Evolutionary conservation across 805 yeast species (phyloP).

Genomic region (Clavispora fructus): DNA sequence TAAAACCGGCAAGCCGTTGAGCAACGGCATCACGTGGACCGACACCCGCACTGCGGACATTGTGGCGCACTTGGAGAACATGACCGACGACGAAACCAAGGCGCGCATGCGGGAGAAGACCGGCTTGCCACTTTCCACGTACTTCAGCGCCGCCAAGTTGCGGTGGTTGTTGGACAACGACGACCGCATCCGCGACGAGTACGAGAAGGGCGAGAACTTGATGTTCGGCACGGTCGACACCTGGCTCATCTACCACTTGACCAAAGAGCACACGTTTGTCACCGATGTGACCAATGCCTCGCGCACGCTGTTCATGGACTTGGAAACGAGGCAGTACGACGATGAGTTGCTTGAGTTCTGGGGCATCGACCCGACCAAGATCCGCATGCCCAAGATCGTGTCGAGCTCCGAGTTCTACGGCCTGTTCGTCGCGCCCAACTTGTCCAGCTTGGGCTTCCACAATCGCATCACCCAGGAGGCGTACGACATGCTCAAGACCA

Average conservation of each 20-base stretch:
- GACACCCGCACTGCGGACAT: constrained; percentile 81
- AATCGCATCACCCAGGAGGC: constrained; percentile 50
- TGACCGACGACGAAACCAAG: constrained; percentile 50
- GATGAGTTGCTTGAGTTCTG: constrained; percentile 69
- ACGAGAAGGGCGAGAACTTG: constrained; percentile 67
- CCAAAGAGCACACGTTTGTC: constrained; percentile 62
- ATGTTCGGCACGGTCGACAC: constrained; percentile 94
- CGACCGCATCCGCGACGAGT: constrained; percentile 56
- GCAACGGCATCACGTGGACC: constrained; percentile 93
- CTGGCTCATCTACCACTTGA: constrained; percentile 84
- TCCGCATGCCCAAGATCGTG: constrained; percentile 69
- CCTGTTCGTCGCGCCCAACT: constrained; percentile 56
- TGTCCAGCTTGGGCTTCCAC: constrained; percentile 47
- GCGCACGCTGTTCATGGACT: constrained; percentile 84
- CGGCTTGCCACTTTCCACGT: constrained; percentile 87
- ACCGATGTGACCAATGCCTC: constrained; percentile 91
- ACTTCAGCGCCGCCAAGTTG: constrained; percentile 85
- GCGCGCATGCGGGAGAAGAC: constrained; percentile 57
- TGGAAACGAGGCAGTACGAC: constrained; percentile 72
- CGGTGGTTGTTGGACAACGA: constrained; percentile 86
- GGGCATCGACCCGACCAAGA: constrained; percentile 64
- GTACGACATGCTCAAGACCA: constrained; percentile 40
- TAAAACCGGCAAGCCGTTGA: constrained; percentile 73
- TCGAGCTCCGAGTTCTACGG: constrained; percentile 80
- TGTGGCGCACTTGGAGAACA: constrained; percentile 56